Evolutionary conservation across 2,329 filamentous ascomycete genomes (phyloP), one percentile per base, ranked within the genome.

Genomic region (Alternaria brassicicola): DNA sequence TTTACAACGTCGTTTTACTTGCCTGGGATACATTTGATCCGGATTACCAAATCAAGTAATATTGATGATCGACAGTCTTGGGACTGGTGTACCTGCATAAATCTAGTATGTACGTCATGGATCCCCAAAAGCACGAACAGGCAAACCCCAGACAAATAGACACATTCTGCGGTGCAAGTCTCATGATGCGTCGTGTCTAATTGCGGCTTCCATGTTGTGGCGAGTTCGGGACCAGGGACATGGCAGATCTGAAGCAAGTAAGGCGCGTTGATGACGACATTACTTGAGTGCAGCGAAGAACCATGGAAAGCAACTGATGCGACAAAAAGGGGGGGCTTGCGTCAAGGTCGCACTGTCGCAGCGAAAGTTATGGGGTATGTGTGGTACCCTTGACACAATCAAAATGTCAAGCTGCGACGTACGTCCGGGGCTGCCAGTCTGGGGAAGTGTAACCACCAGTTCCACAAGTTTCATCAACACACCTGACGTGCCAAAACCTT

Each of bases 61-160:
- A 7, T 49, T 6, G 13, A 26, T 47, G 43, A 58, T 58, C 50
- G 51, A 53, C 55, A 41, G n/a, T 55, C 36, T 26, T 58, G 43
- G 55, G 47, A 43, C 55, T 52, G 55, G 55, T 31, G 55, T 58
- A 58, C 55, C 55, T 58, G 55, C 55, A 58, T 58, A 17, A 38
- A 45, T 49, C 55, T 36, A 36, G 38, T n/a, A 54, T 45, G 55
- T 58, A 55, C 55, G 55, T 58, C 55, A 58, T 58, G 2, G 21
- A 9, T 17, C 30, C 26, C 33, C 41, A 30, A 46, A 23, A 46
- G 43, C 43, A 46, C 41, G 41, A 57, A 48, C 30, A 46, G 19
- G 26, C 25, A 12, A 41, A 45, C 50, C 43, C 50, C 36, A 54
- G 55, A 52, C 43, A 54, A 54, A 30, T 9, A 26, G 43, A 46